These are phyloP conservation scores for Cladosporium colombiae DNA, from an alignment of 2,329 filamentous ascomycete species.

Conservation along the genomic window DNA sequence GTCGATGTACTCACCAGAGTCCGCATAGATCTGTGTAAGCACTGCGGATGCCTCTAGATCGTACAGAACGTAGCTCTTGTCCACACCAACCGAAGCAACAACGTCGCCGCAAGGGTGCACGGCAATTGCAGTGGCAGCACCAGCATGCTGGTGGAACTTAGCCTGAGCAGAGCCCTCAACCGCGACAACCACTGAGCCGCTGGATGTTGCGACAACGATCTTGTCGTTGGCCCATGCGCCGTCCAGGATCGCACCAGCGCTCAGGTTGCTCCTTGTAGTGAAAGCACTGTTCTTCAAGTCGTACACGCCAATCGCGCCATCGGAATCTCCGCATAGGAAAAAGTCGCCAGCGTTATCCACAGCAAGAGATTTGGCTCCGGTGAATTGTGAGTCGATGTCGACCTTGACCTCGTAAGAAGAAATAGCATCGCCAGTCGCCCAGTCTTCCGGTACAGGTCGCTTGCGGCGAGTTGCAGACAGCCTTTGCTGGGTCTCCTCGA, in stretches of 20 bases:
- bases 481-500: conserved; percentile 79
- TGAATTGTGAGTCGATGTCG: conserved; percentile 59
- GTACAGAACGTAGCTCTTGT: conserved; percentile 92
- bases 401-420: conserved; percentile 57
- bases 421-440: conserved; percentile 76
- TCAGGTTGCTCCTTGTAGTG: conserved; percentile 64
- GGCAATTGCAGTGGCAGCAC: conserved; percentile 73
- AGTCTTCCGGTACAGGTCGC: conserved; percentile 79
- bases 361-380: conserved; percentile 59
- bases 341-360: conserved; percentile 63
- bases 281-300: conserved; percentile 76
- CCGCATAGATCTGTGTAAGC: conserved; percentile 76
- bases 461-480: conserved; percentile 88
- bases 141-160: conserved; percentile 78
- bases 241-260: conserved; percentile 68
- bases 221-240: conserved; percentile 66
- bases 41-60: conserved; percentile 69
- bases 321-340: conserved; percentile 72
- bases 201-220: conserved; percentile 71
- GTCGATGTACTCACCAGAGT: conserved; percentile 61
- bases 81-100: conserved; percentile 80
- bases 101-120: conserved; percentile 82
- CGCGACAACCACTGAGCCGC: conserved; percentile 79
- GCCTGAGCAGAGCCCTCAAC: conserved; percentile 68
- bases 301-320: conserved; percentile 75